Evolutionary conservation across 257 asterid genomes (phyloP).

Genomic region (Plantago ovata): DNA sequence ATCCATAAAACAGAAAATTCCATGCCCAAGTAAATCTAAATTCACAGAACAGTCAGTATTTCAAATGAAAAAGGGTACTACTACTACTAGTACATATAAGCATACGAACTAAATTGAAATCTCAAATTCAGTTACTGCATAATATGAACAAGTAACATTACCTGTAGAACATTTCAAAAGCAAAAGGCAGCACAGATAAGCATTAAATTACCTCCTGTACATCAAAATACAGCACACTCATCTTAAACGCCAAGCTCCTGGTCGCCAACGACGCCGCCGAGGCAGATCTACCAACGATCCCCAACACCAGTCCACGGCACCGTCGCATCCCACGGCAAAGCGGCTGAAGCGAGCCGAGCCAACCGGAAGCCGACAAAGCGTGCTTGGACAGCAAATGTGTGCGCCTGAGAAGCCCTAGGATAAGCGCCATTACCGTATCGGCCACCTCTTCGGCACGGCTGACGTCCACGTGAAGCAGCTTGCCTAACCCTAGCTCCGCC

Average conservation of each 20-base stretch:
- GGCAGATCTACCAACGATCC: slow-evolving; percentile 93
- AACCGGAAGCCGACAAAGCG: slow-evolving; percentile 88
- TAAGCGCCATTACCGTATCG: slow-evolving; percentile 95
- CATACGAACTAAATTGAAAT: too few relatives aligned
- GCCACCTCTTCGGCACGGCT: slow-evolving; percentile 95
- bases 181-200: too few relatives aligned
- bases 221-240: slow-evolving; percentile 94
- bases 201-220: slow-evolving; percentile 57
- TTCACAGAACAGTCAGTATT: too few relatives aligned
- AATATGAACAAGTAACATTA: too few relatives aligned
- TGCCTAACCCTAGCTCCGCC: slow-evolving; percentile 68
- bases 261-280: slow-evolving; percentile 83
- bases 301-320: slow-evolving; percentile 78
- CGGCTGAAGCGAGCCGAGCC: slow-evolving; percentile 99
- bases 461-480: slow-evolving; percentile 86
- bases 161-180: too few relatives aligned
- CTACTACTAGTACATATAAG: too few relatives aligned
- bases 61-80: too few relatives aligned
- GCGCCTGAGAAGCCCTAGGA: slow-evolving; percentile 82
- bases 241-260: slow-evolving; percentile 92
- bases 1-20: too few relatives aligned
- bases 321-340: slow-evolving; percentile 92
- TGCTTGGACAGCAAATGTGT: slow-evolving; percentile 92
- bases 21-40: neutral
- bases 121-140: too few relatives aligned